These are phyloP conservation scores for Dionaea muscipula DNA, from an alignment of 179 eudicot genomes.

Conservation along the genomic window DNA sequence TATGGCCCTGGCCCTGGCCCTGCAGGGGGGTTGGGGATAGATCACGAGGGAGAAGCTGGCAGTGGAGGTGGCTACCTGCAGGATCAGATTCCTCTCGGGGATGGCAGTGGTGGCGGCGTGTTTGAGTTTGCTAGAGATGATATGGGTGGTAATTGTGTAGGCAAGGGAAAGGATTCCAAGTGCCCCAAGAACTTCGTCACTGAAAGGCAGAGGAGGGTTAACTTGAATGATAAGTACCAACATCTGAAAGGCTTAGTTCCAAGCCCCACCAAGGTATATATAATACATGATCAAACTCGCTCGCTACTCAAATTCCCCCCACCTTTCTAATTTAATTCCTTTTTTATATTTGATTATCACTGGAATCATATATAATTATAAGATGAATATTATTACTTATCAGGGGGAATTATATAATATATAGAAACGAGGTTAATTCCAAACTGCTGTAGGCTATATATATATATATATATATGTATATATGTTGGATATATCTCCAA, in stretches of 20 bases:
- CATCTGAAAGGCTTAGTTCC: slow-evolving; percentile 39
- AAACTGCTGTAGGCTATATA: too few relatives aligned
- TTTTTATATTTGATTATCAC: too few relatives aligned
- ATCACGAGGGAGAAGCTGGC: slow-evolving; percentile 17
- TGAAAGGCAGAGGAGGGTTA: slow-evolving; percentile 51
- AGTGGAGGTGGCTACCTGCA: slow-evolving; percentile 22
- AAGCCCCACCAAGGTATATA: slow-evolving; percentile 46
- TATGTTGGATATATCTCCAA: too few relatives aligned
- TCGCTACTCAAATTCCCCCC: not conserved
- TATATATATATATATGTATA: too few relatives aligned
- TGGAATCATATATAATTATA: too few relatives aligned
- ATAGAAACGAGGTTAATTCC: too few relatives aligned
- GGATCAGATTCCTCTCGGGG: slow-evolving; percentile 16
- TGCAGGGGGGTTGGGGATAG: slow-evolving; percentile 13
- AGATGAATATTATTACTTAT: too few relatives aligned
- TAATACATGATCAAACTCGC: not conserved
- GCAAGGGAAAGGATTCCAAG: slow-evolving; percentile 22
- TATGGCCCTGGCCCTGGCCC: slow-evolving; percentile 27
- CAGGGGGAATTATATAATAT: too few relatives aligned
- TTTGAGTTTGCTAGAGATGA: slow-evolving; percentile 30
- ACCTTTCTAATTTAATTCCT: not conserved
- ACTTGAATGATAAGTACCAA: slow-evolving; percentile 35
- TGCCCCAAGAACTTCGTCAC: slow-evolving; percentile 47
- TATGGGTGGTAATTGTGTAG: slow-evolving; percentile 16
- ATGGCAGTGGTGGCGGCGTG: slow-evolving; percentile 32